These are phyloP conservation scores for Lagerstroemia speciosa DNA, from an alignment of 345 rosid species.

Conservation along the genomic window DNA sequence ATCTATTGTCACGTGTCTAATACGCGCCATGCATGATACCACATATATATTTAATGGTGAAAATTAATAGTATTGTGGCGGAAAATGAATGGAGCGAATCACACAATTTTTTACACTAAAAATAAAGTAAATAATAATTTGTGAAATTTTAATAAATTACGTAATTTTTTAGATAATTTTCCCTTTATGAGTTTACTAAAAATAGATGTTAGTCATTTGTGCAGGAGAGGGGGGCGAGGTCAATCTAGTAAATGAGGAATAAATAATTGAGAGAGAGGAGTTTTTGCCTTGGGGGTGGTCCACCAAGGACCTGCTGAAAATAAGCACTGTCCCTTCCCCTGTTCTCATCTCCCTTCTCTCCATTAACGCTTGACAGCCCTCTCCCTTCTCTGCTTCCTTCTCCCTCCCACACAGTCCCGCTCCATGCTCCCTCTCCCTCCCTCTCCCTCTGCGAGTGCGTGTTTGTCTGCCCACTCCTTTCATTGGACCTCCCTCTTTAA, in stretches of 20 bases:
- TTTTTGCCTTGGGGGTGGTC: constrained; percentile 2
- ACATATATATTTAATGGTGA: too few relatives aligned
- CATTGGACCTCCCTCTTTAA: constrained; percentile 3
- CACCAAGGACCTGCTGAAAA: constrained; percentile 6
- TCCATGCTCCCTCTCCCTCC: background rate
- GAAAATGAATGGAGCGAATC: too few relatives aligned
- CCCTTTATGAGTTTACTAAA: too few relatives aligned
- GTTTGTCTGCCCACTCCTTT: background rate
- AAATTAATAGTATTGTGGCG: too few relatives aligned
- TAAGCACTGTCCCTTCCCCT: constrained; percentile 9
- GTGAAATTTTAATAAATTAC: too few relatives aligned
- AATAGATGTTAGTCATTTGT: too few relatives aligned
- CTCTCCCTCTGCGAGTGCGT: background rate
- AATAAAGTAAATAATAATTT: too few relatives aligned
- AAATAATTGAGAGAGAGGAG: constrained; percentile 2
- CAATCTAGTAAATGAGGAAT: constrained; percentile 3
- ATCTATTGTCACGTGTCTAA: too few relatives aligned
- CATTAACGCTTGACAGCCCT: background rate
- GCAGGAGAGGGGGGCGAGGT: background rate
- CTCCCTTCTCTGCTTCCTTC: background rate
- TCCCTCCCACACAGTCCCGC: background rate
- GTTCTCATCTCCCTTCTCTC: background rate
- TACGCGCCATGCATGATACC: too few relatives aligned
- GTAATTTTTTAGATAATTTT: too few relatives aligned
- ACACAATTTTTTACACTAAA: too few relatives aligned